Evolutionary conservation across 2,329 filamentous ascomycete species (phyloP).

Genomic region (Neophaeococcomyces mojaviensis): DNA sequence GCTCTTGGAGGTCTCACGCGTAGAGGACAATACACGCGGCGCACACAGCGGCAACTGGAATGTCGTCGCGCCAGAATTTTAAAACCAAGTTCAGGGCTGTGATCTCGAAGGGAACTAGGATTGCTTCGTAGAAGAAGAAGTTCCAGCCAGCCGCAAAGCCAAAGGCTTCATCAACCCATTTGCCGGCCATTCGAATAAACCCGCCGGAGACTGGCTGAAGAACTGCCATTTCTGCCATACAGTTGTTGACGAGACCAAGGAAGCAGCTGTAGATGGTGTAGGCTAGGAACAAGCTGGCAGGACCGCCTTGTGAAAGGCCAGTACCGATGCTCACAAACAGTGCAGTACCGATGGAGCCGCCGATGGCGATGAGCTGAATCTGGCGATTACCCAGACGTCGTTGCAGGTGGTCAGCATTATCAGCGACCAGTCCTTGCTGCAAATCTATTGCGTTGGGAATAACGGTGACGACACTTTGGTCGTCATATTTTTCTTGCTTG

Average conservation of each 20-base stretch:
- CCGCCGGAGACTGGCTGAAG: constrained; percentile 36
- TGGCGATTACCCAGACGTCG: constrained; percentile 48
- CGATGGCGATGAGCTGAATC: constrained; percentile 47
- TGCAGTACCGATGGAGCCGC: constrained; percentile 34
- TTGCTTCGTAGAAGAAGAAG: constrained; percentile 38
- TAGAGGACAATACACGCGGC: constrained; percentile 34
- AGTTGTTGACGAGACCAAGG: constrained; percentile 33
- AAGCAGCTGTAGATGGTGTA: constrained; percentile 27
- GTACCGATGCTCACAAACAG: constrained; percentile 34
- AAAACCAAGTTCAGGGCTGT: constrained; percentile 35
- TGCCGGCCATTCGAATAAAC: constrained; percentile 35
- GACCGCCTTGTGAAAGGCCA: constrained; percentile 32
- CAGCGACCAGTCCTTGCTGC: constrained; percentile 21
- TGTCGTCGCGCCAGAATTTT: constrained; percentile 33
- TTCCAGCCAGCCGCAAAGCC: constrained; percentile 42
- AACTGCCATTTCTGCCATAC: constrained; percentile 39
- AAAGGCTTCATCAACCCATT: constrained; percentile 40
- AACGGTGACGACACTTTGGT: neutral
- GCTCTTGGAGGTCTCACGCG: constrained; percentile 23
- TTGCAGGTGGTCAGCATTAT: constrained; percentile 34
- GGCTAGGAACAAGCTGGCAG: constrained; percentile 32
- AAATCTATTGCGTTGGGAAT: too few relatives aligned
- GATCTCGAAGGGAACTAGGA: constrained; percentile 36
- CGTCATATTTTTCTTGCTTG: neutral
- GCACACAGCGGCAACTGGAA: constrained; percentile 32